A percentile compares a stretch with the other conserved stretches of the same genome.
Conservation (phyloP, 768 basidiomycete species). For the Suillus plorans region DNA sequence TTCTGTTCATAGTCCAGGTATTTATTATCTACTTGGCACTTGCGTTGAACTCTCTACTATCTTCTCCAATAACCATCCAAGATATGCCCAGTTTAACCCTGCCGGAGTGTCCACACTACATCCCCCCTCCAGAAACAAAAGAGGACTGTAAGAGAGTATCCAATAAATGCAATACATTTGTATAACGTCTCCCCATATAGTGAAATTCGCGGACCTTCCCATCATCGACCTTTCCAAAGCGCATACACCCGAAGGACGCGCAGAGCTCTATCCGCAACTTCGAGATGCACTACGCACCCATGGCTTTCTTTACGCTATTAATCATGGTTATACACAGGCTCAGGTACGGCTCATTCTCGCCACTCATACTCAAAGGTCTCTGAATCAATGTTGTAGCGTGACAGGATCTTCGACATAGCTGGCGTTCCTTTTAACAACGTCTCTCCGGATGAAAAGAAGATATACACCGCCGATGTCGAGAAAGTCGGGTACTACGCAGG, state of each 20-base stretch:
- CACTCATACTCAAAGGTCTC: neutral
- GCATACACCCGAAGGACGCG: conserved; percentile 31
- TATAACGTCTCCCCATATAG: conserved; percentile 14
- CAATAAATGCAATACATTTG: neutral
- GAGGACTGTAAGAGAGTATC: conserved; percentile 27
- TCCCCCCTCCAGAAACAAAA: conserved; percentile 27
- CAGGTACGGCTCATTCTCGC: conserved; percentile 30
- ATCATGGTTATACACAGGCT: conserved; percentile 42
- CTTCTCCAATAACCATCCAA: neutral
- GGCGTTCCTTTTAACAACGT: conserved; percentile 39
- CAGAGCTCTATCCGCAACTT: conserved; percentile 27
- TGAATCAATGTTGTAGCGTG: conserved; percentile 27
- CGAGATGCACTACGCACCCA: conserved; percentile 33
- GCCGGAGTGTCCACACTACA: conserved; percentile 32
- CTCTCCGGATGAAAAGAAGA: conserved; percentile 35
- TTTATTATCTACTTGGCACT: neutral
- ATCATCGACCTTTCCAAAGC: conserved; percentile 34
- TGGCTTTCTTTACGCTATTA: conserved; percentile 49
- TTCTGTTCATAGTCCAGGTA: neutral
- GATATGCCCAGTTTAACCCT: conserved; percentile 19
- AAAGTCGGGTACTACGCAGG: conserved; percentile 51
- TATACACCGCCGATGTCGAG: conserved; percentile 36
- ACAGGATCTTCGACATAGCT: conserved; percentile 43
- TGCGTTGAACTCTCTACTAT: neutral
- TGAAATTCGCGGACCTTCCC: conserved; percentile 37